Conservation (phyloP, 495 filamentous ascomycete species). For the Xylaria intraflava region DNA sequence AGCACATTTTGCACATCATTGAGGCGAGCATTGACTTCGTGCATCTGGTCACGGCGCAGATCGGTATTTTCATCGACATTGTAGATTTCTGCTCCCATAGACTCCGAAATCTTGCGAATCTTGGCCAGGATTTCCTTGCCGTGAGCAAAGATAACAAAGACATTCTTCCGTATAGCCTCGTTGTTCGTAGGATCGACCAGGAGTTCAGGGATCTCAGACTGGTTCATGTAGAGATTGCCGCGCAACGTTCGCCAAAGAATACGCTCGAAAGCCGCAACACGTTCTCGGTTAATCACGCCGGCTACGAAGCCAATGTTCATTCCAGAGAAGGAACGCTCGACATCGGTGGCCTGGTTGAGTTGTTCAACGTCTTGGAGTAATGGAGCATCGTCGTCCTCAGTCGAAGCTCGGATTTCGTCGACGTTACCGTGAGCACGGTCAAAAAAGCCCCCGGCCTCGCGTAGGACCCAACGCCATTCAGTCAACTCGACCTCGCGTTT, state of each 20-base stretch:
- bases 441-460: constrained; percentile 94
- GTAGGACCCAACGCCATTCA: constrained; percentile 95
- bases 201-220: constrained; percentile 94
- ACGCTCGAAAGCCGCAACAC: constrained; percentile 90
- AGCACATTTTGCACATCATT: constrained; percentile 85
- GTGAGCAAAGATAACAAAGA: constrained; percentile 98
- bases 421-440: constrained; percentile 92
- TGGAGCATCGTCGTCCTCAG: constrained; percentile 76
- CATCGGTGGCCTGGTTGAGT: constrained; percentile 64
- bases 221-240: constrained; percentile 99
- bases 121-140: constrained; percentile 97
- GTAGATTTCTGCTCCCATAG: constrained; percentile 89
- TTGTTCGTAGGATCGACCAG: constrained; percentile 88
- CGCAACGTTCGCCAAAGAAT: constrained; percentile 95
- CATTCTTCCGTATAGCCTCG: constrained; percentile 89
- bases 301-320: constrained; percentile 99
- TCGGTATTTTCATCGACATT: constrained; percentile 96
- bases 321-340: constrained; percentile 80
- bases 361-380: constrained; percentile 84
- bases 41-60: constrained; percentile 85
- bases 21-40: constrained; percentile 90
- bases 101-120: constrained; percentile 98
- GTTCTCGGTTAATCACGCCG: constrained; percentile 88
- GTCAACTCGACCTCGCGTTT: constrained; percentile 93
- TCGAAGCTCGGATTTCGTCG: constrained; percentile 88